Evolutionary conservation across 2,329 filamentous ascomycete species (phyloP).

Genomic region (Cladobotryum mycophilum): DNA sequence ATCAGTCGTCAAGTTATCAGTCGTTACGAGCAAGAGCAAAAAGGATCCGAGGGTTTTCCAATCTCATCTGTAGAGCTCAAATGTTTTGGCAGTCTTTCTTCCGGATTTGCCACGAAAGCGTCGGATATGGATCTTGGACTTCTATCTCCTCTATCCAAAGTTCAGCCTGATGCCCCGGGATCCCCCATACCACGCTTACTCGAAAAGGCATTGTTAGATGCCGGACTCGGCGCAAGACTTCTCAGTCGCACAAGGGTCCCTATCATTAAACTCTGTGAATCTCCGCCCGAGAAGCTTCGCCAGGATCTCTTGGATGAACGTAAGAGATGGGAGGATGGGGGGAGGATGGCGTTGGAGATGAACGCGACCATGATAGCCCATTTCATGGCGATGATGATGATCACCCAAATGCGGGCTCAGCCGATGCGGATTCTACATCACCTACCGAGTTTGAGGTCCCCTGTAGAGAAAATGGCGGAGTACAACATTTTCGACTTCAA

Average conservation of each 20-base stretch:
- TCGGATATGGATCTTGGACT: conserved; percentile 88
- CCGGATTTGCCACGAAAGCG: conserved; percentile 80
- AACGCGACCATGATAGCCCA: conserved; percentile 24
- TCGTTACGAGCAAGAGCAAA: conserved; percentile 41
- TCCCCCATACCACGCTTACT: conserved; percentile 66
- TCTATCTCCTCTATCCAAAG: conserved; percentile 55
- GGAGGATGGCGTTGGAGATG: conserved; percentile 29
- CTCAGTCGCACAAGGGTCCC: conserved; percentile 75
- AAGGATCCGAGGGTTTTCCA: conserved; percentile 40
- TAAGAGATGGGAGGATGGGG: conserved; percentile 62
- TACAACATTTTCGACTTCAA: conserved; percentile 28
- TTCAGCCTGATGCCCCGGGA: conserved; percentile 46
- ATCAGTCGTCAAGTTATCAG: conserved; percentile 57
- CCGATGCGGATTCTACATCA: conserved; percentile 8
- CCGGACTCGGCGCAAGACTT: conserved; percentile 68
- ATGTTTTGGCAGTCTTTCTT: conserved; percentile 76
- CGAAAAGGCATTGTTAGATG: conserved; percentile 66
- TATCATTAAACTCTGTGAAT: conserved; percentile 80
- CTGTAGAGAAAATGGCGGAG: conserved; percentile 10
- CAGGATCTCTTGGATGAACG: conserved; percentile 58
- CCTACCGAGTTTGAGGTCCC: conserved; percentile 18
- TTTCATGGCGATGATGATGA: conserved; percentile 16
- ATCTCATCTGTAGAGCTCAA: conserved; percentile 57
- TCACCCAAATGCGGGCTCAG: conserved; percentile 2
- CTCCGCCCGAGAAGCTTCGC: conserved; percentile 55